phyloP scores from a whole-genome alignment of 1,284 basidiomycete species.

The Rhodotorula sp. region DNA sequence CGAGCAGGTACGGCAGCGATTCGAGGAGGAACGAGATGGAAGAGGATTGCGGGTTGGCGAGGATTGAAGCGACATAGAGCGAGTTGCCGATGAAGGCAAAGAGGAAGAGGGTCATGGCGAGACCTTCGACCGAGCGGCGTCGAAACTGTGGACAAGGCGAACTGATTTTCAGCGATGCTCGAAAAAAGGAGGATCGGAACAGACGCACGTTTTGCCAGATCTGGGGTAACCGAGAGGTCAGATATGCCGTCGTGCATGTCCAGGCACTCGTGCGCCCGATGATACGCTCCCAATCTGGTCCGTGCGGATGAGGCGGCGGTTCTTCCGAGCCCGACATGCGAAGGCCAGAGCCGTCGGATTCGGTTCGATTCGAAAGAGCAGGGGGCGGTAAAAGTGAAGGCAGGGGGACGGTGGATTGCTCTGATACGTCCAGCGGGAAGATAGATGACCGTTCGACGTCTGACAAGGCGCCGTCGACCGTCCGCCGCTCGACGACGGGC shows the following conservation, averaged over 20 bases:
- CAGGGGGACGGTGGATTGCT: neutral
- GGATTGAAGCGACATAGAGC: slow-evolving; percentile 74
- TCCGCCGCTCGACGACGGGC: neutral
- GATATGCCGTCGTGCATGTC: slow-evolving; percentile 83
- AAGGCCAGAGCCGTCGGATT: neutral
- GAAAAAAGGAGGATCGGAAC: no score
- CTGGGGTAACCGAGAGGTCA: slow-evolving; percentile 86
- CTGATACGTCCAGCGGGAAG: slow-evolving; percentile 14
- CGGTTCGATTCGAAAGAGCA: no score
- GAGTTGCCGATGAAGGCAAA: slow-evolving; percentile 87
- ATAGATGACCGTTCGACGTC: neutral
- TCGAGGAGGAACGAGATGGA: slow-evolving; percentile 34
- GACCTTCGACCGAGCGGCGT: slow-evolving; percentile 87
- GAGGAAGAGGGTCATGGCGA: slow-evolving; percentile 87
- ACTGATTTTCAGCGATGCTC: neutral
- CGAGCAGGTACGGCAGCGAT: slow-evolving; percentile 36
- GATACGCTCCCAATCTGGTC: slow-evolving; percentile 53
- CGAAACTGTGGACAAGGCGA: slow-evolving; percentile 60
- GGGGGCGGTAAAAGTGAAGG: neutral
- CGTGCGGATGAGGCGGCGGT: neutral
- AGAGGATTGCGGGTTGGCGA: slow-evolving; percentile 56
- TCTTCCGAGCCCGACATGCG: neutral
- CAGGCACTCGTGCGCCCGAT: slow-evolving; percentile 87
- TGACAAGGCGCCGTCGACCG: neutral
- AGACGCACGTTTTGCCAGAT: slow-evolving; percentile 92